Conservation (phyloP, 495 filamentous ascomycete species). For the Hypoxylon lenormandii region DNA sequence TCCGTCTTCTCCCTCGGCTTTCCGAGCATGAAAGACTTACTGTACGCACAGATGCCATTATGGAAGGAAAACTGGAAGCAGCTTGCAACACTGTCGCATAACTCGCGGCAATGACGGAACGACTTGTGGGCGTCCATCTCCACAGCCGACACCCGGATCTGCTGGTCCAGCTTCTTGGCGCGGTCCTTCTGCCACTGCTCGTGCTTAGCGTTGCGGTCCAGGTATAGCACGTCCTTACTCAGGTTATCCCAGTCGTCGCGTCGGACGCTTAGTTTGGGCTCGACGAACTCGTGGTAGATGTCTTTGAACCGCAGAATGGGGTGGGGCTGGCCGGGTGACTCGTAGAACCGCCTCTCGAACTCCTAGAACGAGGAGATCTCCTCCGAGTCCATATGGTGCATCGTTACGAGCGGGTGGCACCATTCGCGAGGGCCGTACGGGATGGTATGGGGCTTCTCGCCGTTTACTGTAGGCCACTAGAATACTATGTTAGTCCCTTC, state of each 20-base stretch:
- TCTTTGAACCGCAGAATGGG: conserved; percentile 59
- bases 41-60: conserved; percentile 49
- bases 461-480: conserved; percentile 69
- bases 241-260: conserved; percentile 65
- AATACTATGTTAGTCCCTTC: not conserved
- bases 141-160: conserved; percentile 44
- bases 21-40: conserved; percentile 51
- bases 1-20: conserved; percentile 45
- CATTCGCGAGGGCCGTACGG: conserved; percentile 66
- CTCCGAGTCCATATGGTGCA: conserved; percentile 69
- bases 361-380: conserved; percentile 67
- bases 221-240: conserved; percentile 57
- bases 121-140: conserved; percentile 58
- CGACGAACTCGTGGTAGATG: conserved; percentile 60
- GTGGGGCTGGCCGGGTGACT: conserved; percentile 7
- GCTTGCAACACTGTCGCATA: conserved; percentile 56
- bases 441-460: conserved; percentile 64
- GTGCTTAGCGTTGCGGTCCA: conserved; percentile 37
- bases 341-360: conserved; percentile 60
- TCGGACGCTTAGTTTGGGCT: conserved; percentile 46
- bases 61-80: conserved; percentile 57
- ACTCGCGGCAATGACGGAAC: conserved; percentile 56
- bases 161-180: conserved; percentile 44
- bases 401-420: conserved; percentile 70
- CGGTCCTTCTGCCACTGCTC: conserved; percentile 46